Percentiles rank a stretch among this genome's conserved stretches.
phyloP scores from a whole-genome alignment of 495 filamentous ascomycete species.

The Annulohypoxylon moriforme region DNA sequence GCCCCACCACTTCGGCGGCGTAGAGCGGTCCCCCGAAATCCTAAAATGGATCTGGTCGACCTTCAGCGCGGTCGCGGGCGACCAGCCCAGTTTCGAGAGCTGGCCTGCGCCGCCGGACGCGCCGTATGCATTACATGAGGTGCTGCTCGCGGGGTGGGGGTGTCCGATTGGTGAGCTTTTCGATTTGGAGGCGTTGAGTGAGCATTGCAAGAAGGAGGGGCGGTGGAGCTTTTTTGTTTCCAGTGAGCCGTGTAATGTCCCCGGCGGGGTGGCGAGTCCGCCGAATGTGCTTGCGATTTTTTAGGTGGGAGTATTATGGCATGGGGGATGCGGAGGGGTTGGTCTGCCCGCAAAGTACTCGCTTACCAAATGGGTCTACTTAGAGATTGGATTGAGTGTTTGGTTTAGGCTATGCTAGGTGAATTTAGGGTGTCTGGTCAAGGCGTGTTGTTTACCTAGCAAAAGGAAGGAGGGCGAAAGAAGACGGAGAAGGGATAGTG shows the following conservation, averaged over 20 bases:
- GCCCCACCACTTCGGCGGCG: slow-evolving; percentile 60
- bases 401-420: no score
- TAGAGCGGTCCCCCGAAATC: slow-evolving; percentile 60
- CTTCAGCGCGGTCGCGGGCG: slow-evolving; percentile 65
- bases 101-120: slow-evolving; percentile 46
- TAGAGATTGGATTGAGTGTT: no score
- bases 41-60: slow-evolving; percentile 57
- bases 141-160: slow-evolving; percentile 61
- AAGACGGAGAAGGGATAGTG: no score
- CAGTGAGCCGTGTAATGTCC: slow-evolving; percentile 61
- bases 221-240: slow-evolving; percentile 61
- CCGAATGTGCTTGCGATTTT: slow-evolving; percentile 60
- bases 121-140: slow-evolving; percentile 54
- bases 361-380: no score
- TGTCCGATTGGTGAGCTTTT: slow-evolving; percentile 64
- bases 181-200: slow-evolving; percentile 57
- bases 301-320: slow-evolving; percentile 11
- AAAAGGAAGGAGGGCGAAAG: no score
- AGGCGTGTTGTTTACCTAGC: no score
- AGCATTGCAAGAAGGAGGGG: slow-evolving; percentile 44
- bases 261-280: slow-evolving; percentile 61
- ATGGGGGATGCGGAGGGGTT: no score
- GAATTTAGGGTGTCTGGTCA: no score
- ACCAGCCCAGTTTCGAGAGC: slow-evolving; percentile 63
- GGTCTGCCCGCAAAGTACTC: no score